Evolutionary conservation across 2,329 filamentous ascomycete species (phyloP), one percentile per base, ranked within the genome.

Genomic region (Clonostachys rhizophaga): DNA sequence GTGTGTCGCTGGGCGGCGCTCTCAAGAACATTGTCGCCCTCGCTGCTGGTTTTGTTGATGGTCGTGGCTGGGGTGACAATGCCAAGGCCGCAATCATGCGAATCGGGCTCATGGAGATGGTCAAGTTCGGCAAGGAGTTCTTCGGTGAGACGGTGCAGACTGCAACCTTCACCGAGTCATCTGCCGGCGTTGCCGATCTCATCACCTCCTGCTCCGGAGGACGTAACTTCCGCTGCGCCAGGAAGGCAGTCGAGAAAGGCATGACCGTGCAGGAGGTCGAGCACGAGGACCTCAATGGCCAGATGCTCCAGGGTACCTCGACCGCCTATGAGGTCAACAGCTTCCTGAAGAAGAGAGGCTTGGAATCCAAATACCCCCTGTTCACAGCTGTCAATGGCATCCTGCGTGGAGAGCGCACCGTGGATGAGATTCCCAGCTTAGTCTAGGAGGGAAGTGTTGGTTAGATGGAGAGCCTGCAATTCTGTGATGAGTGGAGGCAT

Each of bases 41-140:
- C 16, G 92, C 91, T 6, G 91, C 94, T 34, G 94, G 94, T 49
- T 99, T 95, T 67, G 91, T 97, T 41, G 90, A 96, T 54, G 94
- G 94, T 35, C 82, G 92, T 51, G 92, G 92, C 54, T 99, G 94
- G 92, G 94, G 94, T 60, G 91, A 97, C 74, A 99, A 97, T 58
- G 92, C 92, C 55, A 97, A 99, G 74, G 91, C 94, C n/a, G 94
- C 94, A 42, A 86, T 99, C 50, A 97, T 99, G 90, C 88, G 94
- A 40, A 87, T 97, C 17, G 94, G 94, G 8, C 81, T 99, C 42
- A 78, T 96, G 57, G 94, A 99, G 71, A 96, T 96, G 86, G 90
- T 97, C 60, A 87, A 88, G 63, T 99, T 99, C 57, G 92, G 92
- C 54, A 90, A 91, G 66, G 83, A 87, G 58, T 99, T 97, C 75